Percentiles rank a stretch among this genome's conserved stretches.
Conservation (phyloP, 1,284 basidiomycete genomes). For the Peniophora sp. region DNA sequence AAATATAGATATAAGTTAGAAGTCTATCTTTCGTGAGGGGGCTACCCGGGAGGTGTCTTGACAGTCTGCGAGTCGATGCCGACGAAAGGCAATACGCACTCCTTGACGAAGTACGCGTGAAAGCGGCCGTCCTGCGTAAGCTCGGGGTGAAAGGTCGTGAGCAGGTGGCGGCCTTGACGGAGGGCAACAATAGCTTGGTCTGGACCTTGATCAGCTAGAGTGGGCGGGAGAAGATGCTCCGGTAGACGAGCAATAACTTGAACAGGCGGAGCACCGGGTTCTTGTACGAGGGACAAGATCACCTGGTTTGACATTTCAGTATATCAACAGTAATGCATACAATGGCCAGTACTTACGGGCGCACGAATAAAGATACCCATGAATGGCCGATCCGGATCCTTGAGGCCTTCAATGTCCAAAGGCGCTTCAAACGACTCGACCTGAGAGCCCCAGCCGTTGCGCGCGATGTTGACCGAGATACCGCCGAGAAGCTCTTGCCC, state of each 20-base stretch:
- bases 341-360: conserved; percentile 49
- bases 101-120: conserved; percentile 79
- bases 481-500: conserved; percentile 86
- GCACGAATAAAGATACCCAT: conserved; percentile 94
- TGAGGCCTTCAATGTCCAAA: conserved; percentile 59
- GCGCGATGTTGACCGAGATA: conserved; percentile 72
- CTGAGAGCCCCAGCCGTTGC: conserved; percentile 89
- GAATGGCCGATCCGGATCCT: conserved; percentile 59
- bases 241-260: conserved; percentile 72
- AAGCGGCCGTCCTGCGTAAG: conserved; percentile 83
- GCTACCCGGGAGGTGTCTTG: background rate
- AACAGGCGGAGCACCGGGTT: conserved; percentile 41
- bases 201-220: conserved; percentile 25
- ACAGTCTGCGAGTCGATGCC: no score
- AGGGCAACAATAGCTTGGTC: conserved; percentile 75
- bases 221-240: conserved; percentile 43
- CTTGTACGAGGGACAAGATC: conserved; percentile 40
- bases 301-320: conserved; percentile 37
- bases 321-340: background rate
- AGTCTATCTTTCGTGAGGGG: background rate
- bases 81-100: conserved; percentile 45
- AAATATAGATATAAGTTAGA: no score
- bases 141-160: conserved; percentile 95
- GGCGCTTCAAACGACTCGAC: conserved; percentile 87
- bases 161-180: conserved; percentile 76